These are phyloP conservation scores for Eryngium alpinum DNA, from an alignment of 140 eudicot genomes.

Conservation along the genomic window DNA sequence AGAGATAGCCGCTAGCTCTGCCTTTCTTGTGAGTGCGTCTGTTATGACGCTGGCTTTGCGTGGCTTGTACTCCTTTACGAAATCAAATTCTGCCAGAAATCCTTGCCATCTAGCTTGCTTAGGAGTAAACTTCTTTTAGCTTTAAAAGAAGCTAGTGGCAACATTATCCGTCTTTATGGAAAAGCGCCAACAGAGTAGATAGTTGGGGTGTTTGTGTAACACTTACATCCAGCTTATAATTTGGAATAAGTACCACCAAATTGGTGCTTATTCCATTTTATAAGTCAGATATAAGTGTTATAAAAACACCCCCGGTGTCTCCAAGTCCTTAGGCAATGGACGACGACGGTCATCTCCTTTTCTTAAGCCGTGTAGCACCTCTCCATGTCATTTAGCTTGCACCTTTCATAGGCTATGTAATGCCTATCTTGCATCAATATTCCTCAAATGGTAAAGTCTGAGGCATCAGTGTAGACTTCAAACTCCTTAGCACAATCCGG, in stretches of 20 bases:
- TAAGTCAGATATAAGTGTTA: too few relatives aligned
- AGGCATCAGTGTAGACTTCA: slow-evolving; percentile 3
- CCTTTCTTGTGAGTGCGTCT: not conserved
- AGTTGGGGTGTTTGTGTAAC: too few relatives aligned
- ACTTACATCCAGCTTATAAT: too few relatives aligned
- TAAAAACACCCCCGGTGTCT: too few relatives aligned
- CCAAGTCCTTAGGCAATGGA: not conserved
- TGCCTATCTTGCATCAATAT: slow-evolving; percentile 7
- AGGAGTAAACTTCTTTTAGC: not conserved
- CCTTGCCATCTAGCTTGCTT: not conserved
- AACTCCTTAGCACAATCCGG: not conserved
- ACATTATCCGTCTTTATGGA: not conserved
- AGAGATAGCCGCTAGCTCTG: not conserved
- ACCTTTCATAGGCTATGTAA: not conserved
- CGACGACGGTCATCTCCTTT: slow-evolving; percentile 7
- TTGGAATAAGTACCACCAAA: too few relatives aligned
- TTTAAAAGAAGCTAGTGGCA: not conserved
- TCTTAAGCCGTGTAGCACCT: not conserved
- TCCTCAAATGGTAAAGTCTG: not conserved
- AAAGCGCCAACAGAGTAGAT: not conserved
- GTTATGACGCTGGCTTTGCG: not conserved
- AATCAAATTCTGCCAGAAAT: not conserved
- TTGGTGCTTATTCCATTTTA: too few relatives aligned
- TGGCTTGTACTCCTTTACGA: not conserved
- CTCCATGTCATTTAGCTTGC: not conserved